phyloP scores from a whole-genome alignment of 306 rosid species.

The Benincasa hispida region DNA sequence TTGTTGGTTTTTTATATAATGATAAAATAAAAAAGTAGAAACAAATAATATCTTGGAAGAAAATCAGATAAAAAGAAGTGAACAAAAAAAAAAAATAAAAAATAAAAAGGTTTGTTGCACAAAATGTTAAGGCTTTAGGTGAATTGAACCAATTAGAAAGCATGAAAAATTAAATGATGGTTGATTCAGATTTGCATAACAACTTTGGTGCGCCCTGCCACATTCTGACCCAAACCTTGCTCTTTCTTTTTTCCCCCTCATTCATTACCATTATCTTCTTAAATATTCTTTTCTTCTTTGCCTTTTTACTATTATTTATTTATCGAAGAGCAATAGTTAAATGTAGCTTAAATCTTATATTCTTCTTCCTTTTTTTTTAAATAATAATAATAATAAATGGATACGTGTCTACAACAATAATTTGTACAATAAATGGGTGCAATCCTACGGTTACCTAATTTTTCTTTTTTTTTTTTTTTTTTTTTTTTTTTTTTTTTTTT shows the following conservation, averaged over 20 bases:
- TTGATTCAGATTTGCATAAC: slow-evolving; percentile 61
- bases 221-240: slow-evolving; percentile 24
- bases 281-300: not conserved
- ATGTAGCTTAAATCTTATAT: too few relatives aligned
- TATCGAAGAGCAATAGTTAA: too few relatives aligned
- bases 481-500: not conserved
- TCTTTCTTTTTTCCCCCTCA: not conserved
- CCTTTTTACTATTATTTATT: too few relatives aligned
- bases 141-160: slow-evolving; percentile 5
- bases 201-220: slow-evolving; percentile 34
- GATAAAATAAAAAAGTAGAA: not conserved
- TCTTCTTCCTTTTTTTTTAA: too few relatives aligned
- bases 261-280: slow-evolving; percentile 32
- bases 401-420: too few relatives aligned
- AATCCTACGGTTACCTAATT: too few relatives aligned
- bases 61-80: not conserved
- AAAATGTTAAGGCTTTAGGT: not conserved
- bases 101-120: not conserved
- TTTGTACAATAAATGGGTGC: too few relatives aligned
- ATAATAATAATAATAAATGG: too few relatives aligned
- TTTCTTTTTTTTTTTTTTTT: not conserved
- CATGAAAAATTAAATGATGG: slow-evolving; percentile 42
- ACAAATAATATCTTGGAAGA: not conserved
- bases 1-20: not conserved
- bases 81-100: too few relatives aligned